Percentiles rank a stretch among this genome's conserved stretches.
phyloP scores from a whole-genome alignment of 2,329 filamentous ascomycete species.

The Sordariomycetes sp. region DNA sequence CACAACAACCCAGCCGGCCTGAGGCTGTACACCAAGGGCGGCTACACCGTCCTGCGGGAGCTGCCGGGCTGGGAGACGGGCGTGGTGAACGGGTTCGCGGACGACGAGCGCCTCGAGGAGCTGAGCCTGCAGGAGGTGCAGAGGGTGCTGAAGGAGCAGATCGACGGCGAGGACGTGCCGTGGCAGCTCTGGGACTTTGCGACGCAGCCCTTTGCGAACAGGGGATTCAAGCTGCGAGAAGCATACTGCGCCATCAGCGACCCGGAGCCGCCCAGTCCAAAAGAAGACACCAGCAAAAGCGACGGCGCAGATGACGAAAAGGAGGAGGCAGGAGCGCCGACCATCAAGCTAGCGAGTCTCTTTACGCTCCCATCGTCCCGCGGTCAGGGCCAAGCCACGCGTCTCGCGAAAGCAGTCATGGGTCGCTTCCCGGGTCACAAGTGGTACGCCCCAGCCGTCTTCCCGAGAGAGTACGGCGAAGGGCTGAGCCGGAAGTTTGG shows the following conservation, averaged over 20 bases:
- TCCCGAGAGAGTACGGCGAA: constrained; percentile 8
- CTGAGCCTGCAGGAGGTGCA: constrained; percentile 8
- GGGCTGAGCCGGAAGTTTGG: constrained; percentile 6
- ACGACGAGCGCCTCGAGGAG: not conserved
- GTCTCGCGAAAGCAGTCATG: constrained; percentile 10
- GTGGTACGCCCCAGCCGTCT: constrained; percentile 5
- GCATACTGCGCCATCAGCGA: constrained; percentile 11
- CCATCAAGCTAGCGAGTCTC: constrained; percentile 5
- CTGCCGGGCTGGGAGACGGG: constrained; percentile 8
- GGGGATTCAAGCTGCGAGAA: constrained; percentile 8
- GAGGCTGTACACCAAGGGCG: constrained; percentile 9
- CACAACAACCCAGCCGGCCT: constrained; percentile 8
- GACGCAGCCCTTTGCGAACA: constrained; percentile 1
- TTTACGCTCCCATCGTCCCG: constrained; percentile 8
- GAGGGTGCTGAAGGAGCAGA: constrained; percentile 4
- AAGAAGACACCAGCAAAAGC: no score
- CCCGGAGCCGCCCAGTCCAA: no score
- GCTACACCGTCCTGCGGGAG: constrained; percentile 8
- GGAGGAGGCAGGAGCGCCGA: constrained; percentile 1
- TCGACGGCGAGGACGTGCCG: constrained; percentile 7
- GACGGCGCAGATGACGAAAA: no score
- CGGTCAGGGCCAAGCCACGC: constrained; percentile 8
- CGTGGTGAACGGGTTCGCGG: not conserved
- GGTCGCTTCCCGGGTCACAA: constrained; percentile 9
- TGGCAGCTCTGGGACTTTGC: constrained; percentile 9